Evolutionary conservation across 768 basidiomycete genomes (phyloP).

Genomic region (Strobilomyces dryophilus): DNA sequence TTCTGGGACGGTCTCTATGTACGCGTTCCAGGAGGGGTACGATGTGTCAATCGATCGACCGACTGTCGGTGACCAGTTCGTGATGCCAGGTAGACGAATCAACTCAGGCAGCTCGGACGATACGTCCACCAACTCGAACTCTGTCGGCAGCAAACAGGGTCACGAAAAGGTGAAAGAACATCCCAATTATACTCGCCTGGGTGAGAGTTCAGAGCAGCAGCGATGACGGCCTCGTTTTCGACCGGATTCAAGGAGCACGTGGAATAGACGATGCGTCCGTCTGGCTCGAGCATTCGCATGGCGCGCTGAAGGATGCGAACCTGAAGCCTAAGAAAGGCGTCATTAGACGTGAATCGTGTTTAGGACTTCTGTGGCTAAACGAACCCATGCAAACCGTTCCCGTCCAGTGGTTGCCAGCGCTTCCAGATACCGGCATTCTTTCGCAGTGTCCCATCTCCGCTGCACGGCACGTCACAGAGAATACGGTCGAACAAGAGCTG

Average conservation of each 20-base stretch:
- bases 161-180: neutral
- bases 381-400: constrained; percentile 85
- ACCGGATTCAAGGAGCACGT: constrained; percentile 97
- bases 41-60: constrained; percentile 47
- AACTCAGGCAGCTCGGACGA: constrained; percentile 67
- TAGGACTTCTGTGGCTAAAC: constrained; percentile 19
- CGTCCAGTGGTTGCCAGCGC: constrained; percentile 82
- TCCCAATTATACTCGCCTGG: constrained; percentile 43
- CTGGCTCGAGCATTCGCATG: constrained; percentile 76
- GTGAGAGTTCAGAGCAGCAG: constrained; percentile 70
- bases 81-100: constrained; percentile 70
- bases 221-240: constrained; percentile 95
- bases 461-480: constrained; percentile 95
- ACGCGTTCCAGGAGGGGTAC: constrained; percentile 60
- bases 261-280: constrained; percentile 95
- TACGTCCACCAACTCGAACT: constrained; percentile 78
- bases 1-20: constrained; percentile 46
- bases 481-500: constrained; percentile 87
- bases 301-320: constrained; percentile 88
- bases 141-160: constrained; percentile 29
- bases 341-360: constrained; percentile 1
- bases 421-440: constrained; percentile 98
- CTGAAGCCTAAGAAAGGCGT: constrained; percentile 59
- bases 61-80: constrained; percentile 72
- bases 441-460: constrained; percentile 92